Evolutionary conservation across 2,329 filamentous ascomycete species (phyloP).

Genomic region (Sordariomycetes sp.): DNA sequence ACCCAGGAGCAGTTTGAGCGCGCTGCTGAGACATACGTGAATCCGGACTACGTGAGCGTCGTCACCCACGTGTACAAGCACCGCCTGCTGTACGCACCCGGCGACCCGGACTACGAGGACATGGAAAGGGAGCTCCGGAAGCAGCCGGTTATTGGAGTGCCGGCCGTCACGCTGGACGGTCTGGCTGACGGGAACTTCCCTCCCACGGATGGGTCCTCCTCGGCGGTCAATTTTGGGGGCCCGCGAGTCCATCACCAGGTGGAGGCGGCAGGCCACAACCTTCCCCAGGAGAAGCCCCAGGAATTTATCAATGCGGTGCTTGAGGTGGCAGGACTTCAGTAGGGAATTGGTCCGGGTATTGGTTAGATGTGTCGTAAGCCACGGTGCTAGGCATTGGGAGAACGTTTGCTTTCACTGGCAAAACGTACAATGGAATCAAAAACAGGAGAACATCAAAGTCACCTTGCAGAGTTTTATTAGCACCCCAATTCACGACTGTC

Average conservation of each 20-base stretch:
- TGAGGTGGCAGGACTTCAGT: background rate
- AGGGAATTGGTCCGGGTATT: no score
- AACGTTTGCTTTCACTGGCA: no score
- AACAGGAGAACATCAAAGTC: no score
- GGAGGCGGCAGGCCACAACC: conserved; percentile 6
- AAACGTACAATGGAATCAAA: no score
- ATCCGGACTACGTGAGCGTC: conserved; percentile 5
- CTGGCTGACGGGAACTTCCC: conserved; percentile 7
- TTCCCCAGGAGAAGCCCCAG: conserved; percentile 8
- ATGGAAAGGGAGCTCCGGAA: conserved; percentile 7
- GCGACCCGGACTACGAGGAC: conserved; percentile 5
- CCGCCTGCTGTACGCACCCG: conserved; percentile 13
- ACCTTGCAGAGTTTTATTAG: no score
- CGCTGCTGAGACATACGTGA: conserved; percentile 10
- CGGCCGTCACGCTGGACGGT: conserved; percentile 7
- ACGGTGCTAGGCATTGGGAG: no score
- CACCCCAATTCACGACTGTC: no score
- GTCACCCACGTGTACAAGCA: conserved; percentile 7
- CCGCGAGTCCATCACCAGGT: conserved; percentile 8
- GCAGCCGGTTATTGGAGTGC: conserved; percentile 6
- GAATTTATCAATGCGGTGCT: conserved; percentile 7
- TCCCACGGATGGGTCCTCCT: conserved; percentile 6
- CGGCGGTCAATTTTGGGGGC: conserved; percentile 5
- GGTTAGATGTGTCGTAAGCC: no score
- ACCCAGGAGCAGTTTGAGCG: conserved; percentile 11